A percentile compares a stretch with the other conserved stretches of the same genome.
Conservation (phyloP, 1,139 yeast species). For the Yamadazyma sp. region DNA sequence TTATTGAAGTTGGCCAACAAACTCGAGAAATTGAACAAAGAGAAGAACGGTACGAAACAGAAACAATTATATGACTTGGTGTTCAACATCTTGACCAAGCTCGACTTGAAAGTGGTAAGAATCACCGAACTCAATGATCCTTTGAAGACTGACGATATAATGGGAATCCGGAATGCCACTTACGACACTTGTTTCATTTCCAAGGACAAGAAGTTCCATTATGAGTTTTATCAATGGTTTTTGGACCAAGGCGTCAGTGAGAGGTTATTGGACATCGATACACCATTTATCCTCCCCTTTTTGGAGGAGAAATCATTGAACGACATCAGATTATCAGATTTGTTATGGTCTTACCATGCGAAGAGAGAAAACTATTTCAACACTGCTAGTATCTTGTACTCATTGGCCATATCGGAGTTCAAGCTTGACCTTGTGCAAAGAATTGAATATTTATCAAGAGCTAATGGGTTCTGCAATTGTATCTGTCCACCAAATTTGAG, state of each 20-base stretch:
- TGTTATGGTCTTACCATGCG: slow-evolving; percentile 88
- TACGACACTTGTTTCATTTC: slow-evolving; percentile 74
- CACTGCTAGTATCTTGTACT: slow-evolving; percentile 80
- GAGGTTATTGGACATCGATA: slow-evolving; percentile 72
- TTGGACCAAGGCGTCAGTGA: slow-evolving; percentile 76
- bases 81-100: slow-evolving; percentile 69
- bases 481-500: slow-evolving; percentile 76
- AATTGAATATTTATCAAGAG: slow-evolving; percentile 86
- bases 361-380: slow-evolving; percentile 75
- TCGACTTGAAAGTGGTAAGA: slow-evolving; percentile 66
- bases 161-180: slow-evolving; percentile 66
- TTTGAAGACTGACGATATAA: slow-evolving; percentile 51
- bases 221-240: slow-evolving; percentile 91
- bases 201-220: slow-evolving; percentile 82
- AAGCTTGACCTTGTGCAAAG: slow-evolving; percentile 67
- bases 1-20: slow-evolving; percentile 74
- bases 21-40: slow-evolving; percentile 33
- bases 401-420: slow-evolving; percentile 74
- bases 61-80: slow-evolving; percentile 66
- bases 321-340: slow-evolving; percentile 72
- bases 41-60: slow-evolving; percentile 34
- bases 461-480: slow-evolving; percentile 90
- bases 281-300: slow-evolving; percentile 78
- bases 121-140: slow-evolving; percentile 46
- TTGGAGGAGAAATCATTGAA: slow-evolving; percentile 70